Evolutionary conservation across 176 grass and related monocot genomes (phyloP).

Genomic region (Chrysopogon serrulatus): DNA sequence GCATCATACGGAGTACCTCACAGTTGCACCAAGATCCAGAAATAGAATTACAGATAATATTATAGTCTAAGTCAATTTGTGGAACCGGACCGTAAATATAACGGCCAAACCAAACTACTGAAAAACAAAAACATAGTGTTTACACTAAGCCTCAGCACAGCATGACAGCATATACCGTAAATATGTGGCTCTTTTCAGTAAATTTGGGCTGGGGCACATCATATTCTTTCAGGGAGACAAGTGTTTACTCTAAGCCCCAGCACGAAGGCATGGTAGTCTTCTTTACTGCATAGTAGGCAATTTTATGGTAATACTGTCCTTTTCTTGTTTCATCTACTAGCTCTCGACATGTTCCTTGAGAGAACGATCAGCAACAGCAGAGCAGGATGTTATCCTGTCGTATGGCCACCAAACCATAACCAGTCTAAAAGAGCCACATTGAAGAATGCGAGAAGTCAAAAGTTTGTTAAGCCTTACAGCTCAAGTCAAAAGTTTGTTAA

Average conservation of each 20-base stretch:
- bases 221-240: not conserved
- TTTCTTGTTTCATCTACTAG: not conserved
- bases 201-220: not conserved
- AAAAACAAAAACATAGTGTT: no score
- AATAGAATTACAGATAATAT: no score
- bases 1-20: no score
- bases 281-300: no score
- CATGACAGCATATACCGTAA: no score
- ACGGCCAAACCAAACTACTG: not conserved
- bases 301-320: not conserved
- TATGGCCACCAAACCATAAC: not conserved
- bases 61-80: no score
- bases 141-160: no score
- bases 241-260: no score
- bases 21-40: no score
- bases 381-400: not conserved
- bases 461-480: not conserved
- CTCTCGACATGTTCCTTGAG: not conserved
- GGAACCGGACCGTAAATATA: not conserved
- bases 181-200: no score
- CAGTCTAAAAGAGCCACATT: not conserved
- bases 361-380: not conserved
- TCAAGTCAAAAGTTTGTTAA: not conserved
- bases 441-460: not conserved
- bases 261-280: no score